Percentiles rank a stretch among this genome's conserved stretches.
Conservation (phyloP, 2,329 filamentous ascomycete species). For the Colletotrichum phormii region DNA sequence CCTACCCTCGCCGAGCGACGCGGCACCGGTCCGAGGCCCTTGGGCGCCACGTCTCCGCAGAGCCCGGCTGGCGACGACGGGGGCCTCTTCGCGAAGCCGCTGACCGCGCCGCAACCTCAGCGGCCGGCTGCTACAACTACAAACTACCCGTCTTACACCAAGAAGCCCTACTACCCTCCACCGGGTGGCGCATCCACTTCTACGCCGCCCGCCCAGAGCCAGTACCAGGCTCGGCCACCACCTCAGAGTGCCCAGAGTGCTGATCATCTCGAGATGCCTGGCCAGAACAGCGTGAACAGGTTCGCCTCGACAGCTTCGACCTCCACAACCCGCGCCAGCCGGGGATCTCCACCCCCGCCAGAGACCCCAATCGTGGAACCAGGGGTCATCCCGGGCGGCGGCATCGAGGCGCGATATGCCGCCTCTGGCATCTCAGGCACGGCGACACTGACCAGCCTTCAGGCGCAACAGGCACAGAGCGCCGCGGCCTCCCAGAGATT, state of each 20-base stretch:
- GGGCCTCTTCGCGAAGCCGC: conserved; percentile 80
- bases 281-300: conserved; percentile 66
- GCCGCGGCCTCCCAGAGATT: conserved; percentile 84
- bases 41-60: conserved; percentile 77
- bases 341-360: conserved; percentile 93
- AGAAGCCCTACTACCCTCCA: conserved; percentile 71
- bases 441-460: conserved; percentile 81
- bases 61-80: conserved; percentile 82
- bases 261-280: conserved; percentile 52
- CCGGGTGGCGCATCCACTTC: conserved; percentile 51
- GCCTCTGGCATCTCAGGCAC: conserved; percentile 91
- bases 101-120: conserved; percentile 58
- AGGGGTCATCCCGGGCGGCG: conserved; percentile 76
- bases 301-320: conserved; percentile 88
- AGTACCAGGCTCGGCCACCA: conserved; percentile 42
- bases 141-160: conserved; percentile 62
- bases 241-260: conserved; percentile 39
- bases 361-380: conserved; percentile 88
- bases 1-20: conserved; percentile 83
- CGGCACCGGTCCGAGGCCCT: conserved; percentile 82
- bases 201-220: conserved; percentile 38
- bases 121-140: conserved; percentile 53
- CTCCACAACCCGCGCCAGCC: conserved; percentile 90
- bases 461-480: conserved; percentile 71
- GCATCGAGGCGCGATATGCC: conserved; percentile 92